These are phyloP conservation scores for Alternaria sp. DNA, from an alignment of 2,329 filamentous ascomycete species.

Conservation along the genomic window DNA sequence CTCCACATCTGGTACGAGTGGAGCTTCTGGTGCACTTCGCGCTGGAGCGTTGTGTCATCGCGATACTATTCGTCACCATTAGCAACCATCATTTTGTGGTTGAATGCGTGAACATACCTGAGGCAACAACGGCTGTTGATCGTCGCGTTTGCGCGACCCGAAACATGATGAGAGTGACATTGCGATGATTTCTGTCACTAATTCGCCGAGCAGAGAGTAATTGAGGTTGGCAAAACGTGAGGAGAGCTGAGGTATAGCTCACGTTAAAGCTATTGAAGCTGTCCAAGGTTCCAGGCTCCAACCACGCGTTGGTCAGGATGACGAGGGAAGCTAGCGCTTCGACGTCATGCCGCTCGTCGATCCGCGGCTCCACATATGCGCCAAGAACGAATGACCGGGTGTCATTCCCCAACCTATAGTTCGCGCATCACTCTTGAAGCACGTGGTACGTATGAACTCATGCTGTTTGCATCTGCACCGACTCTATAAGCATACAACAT, in stretches of 20 bases:
- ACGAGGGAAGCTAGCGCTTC: constrained; percentile 16
- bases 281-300: constrained; percentile 7
- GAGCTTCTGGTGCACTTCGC: constrained; percentile 83
- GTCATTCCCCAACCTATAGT: constrained; percentile 2
- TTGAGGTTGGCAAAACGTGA: constrained; percentile 2
- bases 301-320: constrained; percentile 17
- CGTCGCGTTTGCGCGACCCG: constrained; percentile 63
- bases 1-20: constrained; percentile 92
- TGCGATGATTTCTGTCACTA: constrained; percentile 14
- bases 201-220: not conserved
- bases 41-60: constrained; percentile 76
- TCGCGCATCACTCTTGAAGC: constrained; percentile 2
- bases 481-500: not conserved
- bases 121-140: constrained; percentile 78
- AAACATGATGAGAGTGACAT: constrained; percentile 70
- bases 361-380: constrained; percentile 14
- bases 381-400: constrained; percentile 6
- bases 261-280: constrained; percentile 2
- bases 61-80: constrained; percentile 61
- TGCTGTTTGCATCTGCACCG: not conserved
- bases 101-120: constrained; percentile 50
- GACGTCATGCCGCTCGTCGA: constrained; percentile 21
- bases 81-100: not conserved
- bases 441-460: not conserved
- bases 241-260: constrained; percentile 4